Evolutionary conservation across 2,329 filamentous ascomycete species (phyloP), one percentile per base, ranked within the genome.

Genomic region (Macrophomina pseudophaseolina): DNA sequence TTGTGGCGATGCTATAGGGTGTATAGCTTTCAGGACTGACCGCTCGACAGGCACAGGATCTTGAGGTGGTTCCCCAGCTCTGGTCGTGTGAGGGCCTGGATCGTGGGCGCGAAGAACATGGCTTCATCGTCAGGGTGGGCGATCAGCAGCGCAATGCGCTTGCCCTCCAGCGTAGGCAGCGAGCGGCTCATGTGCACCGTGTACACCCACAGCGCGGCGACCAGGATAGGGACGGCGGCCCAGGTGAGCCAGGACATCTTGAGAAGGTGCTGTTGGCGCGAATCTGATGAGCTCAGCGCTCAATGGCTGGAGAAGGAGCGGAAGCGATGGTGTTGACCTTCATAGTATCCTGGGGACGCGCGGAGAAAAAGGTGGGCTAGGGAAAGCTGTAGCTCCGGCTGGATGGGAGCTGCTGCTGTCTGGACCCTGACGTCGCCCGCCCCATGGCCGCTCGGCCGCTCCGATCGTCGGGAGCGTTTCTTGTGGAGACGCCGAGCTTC

Each of bases 81-180:
- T 4, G 93, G 92, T 14, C 87, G 84, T 18, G 93, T 94, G 67
- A 99, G 86, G n/a, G 91, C 89, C 72, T 96, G 85, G 14, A 98
- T 84, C 0, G 93, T 91, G 0, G 95, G 95, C 69, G 93, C 89
- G 80, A 99, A 99, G 85, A 99, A 99, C 95, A 99, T 99, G 78
- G 94, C 95, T 83, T 99, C 95, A 75, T 99, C 95, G 80, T 99
- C 95, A 0, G 95, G 95, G 81, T 99, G 95, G 28, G 95, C 95
- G 74, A 99, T 98, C 65, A 99, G 84, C 64, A 99, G 86, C 76
- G 92, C 91, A 75, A 99, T 93, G 74, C 92, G 89, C 85, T 97
- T 96, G 82, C 92, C 90, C 72, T 84, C 84, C 69, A 97, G 82
- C 52, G 82, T 86, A 4, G 92, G 91, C 72, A 92, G 87, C 38